phyloP scores from a whole-genome alignment of 202 grass and related monocot species.

The Eragrostis tef region DNA sequence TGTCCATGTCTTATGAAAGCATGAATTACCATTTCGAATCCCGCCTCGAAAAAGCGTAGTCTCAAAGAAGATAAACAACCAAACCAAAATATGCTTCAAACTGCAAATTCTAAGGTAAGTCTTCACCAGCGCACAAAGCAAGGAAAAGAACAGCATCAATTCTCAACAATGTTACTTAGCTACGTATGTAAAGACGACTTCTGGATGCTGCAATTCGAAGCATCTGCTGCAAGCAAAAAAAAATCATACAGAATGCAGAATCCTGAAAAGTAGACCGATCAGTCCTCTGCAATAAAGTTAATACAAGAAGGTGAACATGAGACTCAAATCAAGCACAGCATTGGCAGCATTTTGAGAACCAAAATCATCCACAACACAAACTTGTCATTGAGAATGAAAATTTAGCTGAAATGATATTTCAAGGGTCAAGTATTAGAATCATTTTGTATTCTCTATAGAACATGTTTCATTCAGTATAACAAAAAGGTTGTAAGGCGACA shows the following conservation, averaged over 20 bases:
- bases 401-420: background rate
- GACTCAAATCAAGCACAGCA: background rate
- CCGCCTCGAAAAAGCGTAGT: slow-evolving; percentile 22
- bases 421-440: slow-evolving; percentile 30
- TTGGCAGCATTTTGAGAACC: slow-evolving; percentile 8
- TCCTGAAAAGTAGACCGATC: slow-evolving; percentile 16
- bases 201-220: slow-evolving; percentile 1
- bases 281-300: slow-evolving; percentile 3
- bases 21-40: background rate
- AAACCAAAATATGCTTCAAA: slow-evolving; percentile 33
- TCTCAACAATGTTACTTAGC: slow-evolving; percentile 9
- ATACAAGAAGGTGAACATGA: slow-evolving; percentile 29
- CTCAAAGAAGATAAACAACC: slow-evolving; percentile 12
- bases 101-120: slow-evolving; percentile 41
- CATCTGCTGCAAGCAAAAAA: slow-evolving; percentile 26
- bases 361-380: slow-evolving; percentile 11
- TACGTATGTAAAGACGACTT: slow-evolving; percentile 28
- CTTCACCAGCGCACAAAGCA: slow-evolving; percentile 7
- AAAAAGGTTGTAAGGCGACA: slow-evolving; percentile 22
- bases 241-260: slow-evolving; percentile 4
- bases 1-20: slow-evolving; percentile 28
- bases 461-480: slow-evolving; percentile 42
- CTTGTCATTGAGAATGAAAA: background rate
- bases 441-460: slow-evolving; percentile 28
- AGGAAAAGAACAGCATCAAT: slow-evolving; percentile 12